phyloP scores from a whole-genome alignment of 768 basidiomycete genomes.

The Agrocybe pediades region DNA sequence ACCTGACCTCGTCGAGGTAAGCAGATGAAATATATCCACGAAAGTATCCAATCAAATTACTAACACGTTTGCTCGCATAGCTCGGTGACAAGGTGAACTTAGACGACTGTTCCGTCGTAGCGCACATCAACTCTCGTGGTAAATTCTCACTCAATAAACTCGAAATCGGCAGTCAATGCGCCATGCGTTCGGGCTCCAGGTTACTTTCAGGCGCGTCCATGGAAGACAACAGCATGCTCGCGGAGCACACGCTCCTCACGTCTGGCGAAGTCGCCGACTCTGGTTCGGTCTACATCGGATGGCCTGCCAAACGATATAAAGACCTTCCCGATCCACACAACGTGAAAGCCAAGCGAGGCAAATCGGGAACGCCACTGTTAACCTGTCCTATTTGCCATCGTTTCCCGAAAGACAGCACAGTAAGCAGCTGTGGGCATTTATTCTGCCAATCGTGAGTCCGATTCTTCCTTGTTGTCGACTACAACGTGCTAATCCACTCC shows the following conservation, averaged over 20 bases:
- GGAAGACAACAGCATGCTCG: constrained; percentile 50
- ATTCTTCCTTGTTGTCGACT: background rate
- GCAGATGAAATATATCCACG: constrained; percentile 6
- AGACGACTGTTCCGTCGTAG: constrained; percentile 49
- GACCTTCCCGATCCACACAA: background rate
- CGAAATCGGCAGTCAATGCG: constrained; percentile 42
- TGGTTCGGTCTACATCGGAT: constrained; percentile 40
- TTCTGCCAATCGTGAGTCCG: constrained; percentile 25
- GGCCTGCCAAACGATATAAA: constrained; percentile 39
- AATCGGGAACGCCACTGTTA: constrained; percentile 18
- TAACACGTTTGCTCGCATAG: constrained; percentile 17
- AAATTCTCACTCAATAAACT: constrained; percentile 44
- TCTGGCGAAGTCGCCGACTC: constrained; percentile 48
- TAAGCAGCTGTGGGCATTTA: constrained; percentile 33
- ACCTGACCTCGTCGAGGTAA: constrained; percentile 45
- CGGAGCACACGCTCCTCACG: constrained; percentile 47
- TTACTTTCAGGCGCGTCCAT: constrained; percentile 51
- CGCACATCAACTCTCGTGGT: constrained; percentile 49
- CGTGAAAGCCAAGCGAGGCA: background rate
- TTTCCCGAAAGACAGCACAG: constrained; percentile 31
- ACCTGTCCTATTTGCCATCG: constrained; percentile 32
- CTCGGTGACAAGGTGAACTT: constrained; percentile 45
- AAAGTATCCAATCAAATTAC: too few relatives aligned
- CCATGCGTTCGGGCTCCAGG: constrained; percentile 46
- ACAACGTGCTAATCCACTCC: background rate